Percentiles rank a stretch among this genome's conserved stretches.
Conservation (phyloP, 345 rosid genomes). For the Pistacia integerrima region DNA sequence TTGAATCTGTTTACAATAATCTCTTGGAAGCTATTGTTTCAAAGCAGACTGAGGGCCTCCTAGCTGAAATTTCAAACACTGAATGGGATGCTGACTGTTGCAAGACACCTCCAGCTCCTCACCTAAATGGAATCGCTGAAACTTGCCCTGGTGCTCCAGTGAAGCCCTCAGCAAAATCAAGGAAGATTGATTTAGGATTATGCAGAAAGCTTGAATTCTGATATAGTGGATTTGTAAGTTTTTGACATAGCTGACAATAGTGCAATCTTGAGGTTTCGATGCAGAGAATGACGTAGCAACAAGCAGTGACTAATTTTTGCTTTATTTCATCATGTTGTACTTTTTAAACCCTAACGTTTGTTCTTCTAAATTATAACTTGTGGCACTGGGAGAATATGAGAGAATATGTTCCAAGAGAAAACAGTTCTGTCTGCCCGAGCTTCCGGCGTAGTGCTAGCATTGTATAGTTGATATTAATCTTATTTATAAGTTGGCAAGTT, state of each 20-base stretch:
- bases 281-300: constrained; percentile 7
- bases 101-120: constrained; percentile 46
- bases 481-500: constrained; percentile 15
- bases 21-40: constrained; percentile 51
- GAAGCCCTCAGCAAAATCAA: constrained; percentile 41
- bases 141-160: constrained; percentile 67
- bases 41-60: constrained; percentile 40
- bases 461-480: constrained; percentile 31
- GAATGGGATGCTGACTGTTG: constrained; percentile 38
- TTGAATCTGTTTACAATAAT: constrained; percentile 52
- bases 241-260: constrained; percentile 1
- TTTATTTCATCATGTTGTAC: constrained; percentile 5
- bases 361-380: constrained; percentile 16
- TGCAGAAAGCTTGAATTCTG: constrained; percentile 65
- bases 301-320: constrained; percentile 21
- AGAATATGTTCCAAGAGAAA: neutral
- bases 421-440: neutral
- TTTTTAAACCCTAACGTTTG: constrained; percentile 15
- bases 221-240: constrained; percentile 12
- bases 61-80: constrained; percentile 26
- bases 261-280: constrained; percentile 7
- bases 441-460: constrained; percentile 12
- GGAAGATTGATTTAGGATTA: constrained; percentile 44
- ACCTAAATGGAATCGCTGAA: constrained; percentile 40
- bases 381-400: constrained; percentile 9